Evolutionary conservation across 106 monocot genomes (phyloP).

Genomic region (Dactylorhiza incarnata): DNA sequence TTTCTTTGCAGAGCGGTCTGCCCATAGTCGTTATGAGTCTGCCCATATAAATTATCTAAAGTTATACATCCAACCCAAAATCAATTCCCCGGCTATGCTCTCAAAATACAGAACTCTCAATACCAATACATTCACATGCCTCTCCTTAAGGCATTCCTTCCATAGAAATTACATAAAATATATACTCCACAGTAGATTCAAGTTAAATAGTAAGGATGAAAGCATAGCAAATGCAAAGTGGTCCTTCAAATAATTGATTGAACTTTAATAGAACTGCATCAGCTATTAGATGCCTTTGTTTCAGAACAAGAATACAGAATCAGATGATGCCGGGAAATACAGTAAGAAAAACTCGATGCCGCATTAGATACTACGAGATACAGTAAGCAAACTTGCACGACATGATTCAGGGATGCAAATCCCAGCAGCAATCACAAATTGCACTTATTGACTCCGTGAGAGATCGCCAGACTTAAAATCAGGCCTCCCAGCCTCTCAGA

Average conservation of each 20-base stretch:
- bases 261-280: not conserved
- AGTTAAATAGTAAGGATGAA: no score
- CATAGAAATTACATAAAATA: no score
- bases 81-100: no score
- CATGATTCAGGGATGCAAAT: not conserved
- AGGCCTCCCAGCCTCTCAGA: conserved; percentile 90
- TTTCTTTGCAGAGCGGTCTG: no score
- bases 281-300: not conserved
- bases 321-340: not conserved
- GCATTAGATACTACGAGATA: not conserved
- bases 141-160: no score
- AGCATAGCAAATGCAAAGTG: not conserved
- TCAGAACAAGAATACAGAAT: not conserved
- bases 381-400: not conserved
- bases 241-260: not conserved
- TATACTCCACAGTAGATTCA: no score
- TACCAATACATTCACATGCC: no score
- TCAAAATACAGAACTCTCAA: no score
- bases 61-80: no score
- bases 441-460: not conserved
- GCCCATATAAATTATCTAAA: no score
- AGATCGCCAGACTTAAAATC: not conserved
- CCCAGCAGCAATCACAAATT: not conserved
- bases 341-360: not conserved
- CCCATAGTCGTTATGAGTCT: no score